These are phyloP conservation scores for Oryza glumipatula DNA, from an alignment of 176 grass and related monocot species.

Conservation along the genomic window DNA sequence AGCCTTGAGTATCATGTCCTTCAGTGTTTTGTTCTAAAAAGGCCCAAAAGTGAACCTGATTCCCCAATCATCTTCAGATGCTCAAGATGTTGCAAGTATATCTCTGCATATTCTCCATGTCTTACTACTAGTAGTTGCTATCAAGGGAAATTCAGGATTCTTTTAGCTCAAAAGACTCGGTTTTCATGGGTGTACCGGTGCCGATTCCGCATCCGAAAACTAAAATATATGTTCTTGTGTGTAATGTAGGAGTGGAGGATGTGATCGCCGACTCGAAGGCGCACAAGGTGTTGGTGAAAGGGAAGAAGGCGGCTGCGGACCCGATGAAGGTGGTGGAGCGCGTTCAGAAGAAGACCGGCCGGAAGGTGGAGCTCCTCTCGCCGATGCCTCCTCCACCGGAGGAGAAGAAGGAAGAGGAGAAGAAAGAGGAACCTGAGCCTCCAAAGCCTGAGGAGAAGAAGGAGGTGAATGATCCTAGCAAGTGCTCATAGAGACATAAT, in stretches of 20 bases:
- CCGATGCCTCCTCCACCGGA: constrained; percentile 52
- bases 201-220: constrained; percentile 28
- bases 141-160: constrained; percentile 28
- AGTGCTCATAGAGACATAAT: background rate
- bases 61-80: constrained; percentile 24
- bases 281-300: constrained; percentile 90
- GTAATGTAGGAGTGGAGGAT: constrained; percentile 70
- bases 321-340: constrained; percentile 92
- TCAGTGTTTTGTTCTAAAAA: constrained; percentile 1
- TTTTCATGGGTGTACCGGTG: background rate
- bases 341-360: constrained; percentile 87
- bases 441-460: constrained; percentile 61
- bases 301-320: constrained; percentile 81
- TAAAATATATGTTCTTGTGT: background rate
- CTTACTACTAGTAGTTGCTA: constrained; percentile 5
- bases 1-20: constrained; percentile 35
- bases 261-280: constrained; percentile 71
- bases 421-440: constrained; percentile 48
- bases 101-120: constrained; percentile 36
- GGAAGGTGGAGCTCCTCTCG: constrained; percentile 83
- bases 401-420: constrained; percentile 74
- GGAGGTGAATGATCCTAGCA: constrained; percentile 35
- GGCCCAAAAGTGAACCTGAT: constrained; percentile 32
- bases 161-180: constrained; percentile 20
- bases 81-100: constrained; percentile 19